Conservation (phyloP, 305 asterid species). For the Fraxinus dipetala region DNA sequence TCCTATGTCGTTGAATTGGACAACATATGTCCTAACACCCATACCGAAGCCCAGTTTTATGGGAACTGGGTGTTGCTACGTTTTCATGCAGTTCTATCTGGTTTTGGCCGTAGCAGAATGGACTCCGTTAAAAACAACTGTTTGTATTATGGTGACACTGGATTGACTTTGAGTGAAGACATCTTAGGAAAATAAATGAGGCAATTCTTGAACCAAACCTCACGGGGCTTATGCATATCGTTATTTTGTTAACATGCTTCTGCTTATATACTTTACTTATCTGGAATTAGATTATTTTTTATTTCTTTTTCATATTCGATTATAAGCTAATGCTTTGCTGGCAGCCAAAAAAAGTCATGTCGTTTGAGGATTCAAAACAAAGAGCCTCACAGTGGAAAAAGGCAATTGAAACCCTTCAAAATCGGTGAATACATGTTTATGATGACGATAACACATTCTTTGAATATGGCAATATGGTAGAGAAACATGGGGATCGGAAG, state of each 20-base stretch:
- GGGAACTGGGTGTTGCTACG: background rate
- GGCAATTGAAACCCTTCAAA: conserved; percentile 90
- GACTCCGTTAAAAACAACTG: background rate
- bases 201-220: background rate
- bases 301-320: background rate
- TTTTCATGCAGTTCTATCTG: background rate
- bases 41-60: too few species aligned
- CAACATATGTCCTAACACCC: too few species aligned
- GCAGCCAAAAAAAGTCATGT: conserved; percentile 85
- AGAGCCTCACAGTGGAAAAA: conserved; percentile 92
- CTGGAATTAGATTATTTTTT: background rate
- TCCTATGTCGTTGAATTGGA: too few species aligned
- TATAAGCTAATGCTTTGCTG: background rate
- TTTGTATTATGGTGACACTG: background rate
- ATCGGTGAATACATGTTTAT: conserved; percentile 38
- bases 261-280: background rate
- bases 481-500: conserved; percentile 14
- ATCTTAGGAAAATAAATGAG: background rate
- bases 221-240: background rate
- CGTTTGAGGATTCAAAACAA: conserved; percentile 83
- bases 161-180: background rate
- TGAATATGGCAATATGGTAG: conserved; percentile 32
- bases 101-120: background rate
- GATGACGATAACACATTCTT: conserved; percentile 37
- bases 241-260: background rate